Conservation (phyloP, 1,284 basidiomycete genomes). For the Phellopilus nigrolimitatus region DNA sequence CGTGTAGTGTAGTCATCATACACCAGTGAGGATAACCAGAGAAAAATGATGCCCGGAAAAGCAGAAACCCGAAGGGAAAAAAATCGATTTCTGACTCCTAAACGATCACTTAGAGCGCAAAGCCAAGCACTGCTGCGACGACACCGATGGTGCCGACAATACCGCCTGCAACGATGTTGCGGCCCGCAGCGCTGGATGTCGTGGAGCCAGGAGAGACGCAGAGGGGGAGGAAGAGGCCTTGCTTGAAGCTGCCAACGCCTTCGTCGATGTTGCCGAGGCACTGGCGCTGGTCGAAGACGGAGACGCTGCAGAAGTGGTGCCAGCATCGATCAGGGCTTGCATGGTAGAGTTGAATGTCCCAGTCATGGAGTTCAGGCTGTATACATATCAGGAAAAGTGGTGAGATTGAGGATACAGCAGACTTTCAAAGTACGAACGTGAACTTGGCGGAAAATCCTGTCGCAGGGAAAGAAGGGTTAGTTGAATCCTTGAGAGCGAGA, state of each 20-base stretch:
- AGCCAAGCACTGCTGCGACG: conserved; percentile 23
- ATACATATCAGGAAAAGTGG: conserved; percentile 1
- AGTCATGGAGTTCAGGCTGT: conserved; percentile 56
- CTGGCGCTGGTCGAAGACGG: conserved; percentile 21
- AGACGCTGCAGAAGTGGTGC: conserved; percentile 20
- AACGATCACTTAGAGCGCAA: conserved; percentile 13
- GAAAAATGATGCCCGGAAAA: not conserved
- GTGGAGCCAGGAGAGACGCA: conserved; percentile 21
- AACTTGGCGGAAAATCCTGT: conserved; percentile 83
- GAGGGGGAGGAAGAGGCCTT: conserved; percentile 24
- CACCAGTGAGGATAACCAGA: not conserved
- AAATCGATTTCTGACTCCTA: too few species aligned
- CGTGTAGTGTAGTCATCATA: not conserved
- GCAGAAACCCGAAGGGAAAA: not conserved
- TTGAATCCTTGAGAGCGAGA: conserved; percentile 33
- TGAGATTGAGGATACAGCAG: not conserved
- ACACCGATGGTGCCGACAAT: conserved; percentile 27
- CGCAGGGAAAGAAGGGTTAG: conserved; percentile 48
- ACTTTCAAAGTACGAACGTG: conserved; percentile 37
- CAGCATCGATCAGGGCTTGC: conserved; percentile 45
- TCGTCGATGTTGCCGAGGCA: conserved; percentile 18
- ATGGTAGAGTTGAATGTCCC: conserved; percentile 55
- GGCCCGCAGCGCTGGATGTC: conserved; percentile 25
- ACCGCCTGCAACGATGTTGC: conserved; percentile 26
- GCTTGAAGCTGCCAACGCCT: conserved; percentile 20